These are phyloP conservation scores for Kodamaea arcana DNA, from an alignment of 1,139 yeast species.

Conservation along the genomic window DNA sequence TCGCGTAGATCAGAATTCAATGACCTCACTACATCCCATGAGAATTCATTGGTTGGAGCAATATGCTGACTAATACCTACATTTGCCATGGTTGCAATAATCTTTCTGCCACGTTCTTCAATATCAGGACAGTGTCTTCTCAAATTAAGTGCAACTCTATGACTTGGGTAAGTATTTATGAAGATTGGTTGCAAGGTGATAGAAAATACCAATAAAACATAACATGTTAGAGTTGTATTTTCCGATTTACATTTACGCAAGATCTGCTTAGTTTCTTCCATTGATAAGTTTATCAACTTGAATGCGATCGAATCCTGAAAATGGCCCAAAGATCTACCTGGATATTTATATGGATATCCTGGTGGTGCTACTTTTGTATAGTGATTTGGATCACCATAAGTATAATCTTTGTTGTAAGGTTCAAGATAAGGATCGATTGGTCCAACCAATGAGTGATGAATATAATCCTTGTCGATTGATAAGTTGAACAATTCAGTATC, in stretches of 20 bases:
- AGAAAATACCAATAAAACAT: conserved; percentile 23
- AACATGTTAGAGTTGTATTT: conserved; percentile 35
- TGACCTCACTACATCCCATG: conserved; percentile 32
- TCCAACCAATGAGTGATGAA: conserved; percentile 14
- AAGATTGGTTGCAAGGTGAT: conserved; percentile 28
- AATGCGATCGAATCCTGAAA: conserved; percentile 22
- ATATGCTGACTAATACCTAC: conserved; percentile 28
- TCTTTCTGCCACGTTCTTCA: conserved; percentile 19
- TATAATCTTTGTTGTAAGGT: conserved; percentile 21
- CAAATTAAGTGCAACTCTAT: conserved; percentile 33
- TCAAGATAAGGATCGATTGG: conserved; percentile 11
- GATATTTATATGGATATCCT: conserved; percentile 26
- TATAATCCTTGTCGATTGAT: conserved; percentile 1
- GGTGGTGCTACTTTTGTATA: conserved; percentile 23
- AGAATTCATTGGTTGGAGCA: conserved; percentile 28
- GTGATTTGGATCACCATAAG: conserved; percentile 21
- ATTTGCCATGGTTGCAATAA: conserved; percentile 34
- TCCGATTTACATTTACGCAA: conserved; percentile 27
- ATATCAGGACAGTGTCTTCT: conserved; percentile 23
- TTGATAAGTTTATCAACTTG: conserved; percentile 29
- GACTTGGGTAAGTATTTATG: conserved; percentile 13
- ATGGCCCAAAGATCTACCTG: conserved; percentile 28
- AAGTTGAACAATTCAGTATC: conserved; percentile 4
- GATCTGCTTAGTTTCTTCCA: conserved; percentile 21
- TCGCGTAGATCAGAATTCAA: conserved; percentile 18